Base-by-base conservation (phyloP, 2,329 filamentous ascomycete genomes). In the Verticillium zaregamsianum region DNA sequence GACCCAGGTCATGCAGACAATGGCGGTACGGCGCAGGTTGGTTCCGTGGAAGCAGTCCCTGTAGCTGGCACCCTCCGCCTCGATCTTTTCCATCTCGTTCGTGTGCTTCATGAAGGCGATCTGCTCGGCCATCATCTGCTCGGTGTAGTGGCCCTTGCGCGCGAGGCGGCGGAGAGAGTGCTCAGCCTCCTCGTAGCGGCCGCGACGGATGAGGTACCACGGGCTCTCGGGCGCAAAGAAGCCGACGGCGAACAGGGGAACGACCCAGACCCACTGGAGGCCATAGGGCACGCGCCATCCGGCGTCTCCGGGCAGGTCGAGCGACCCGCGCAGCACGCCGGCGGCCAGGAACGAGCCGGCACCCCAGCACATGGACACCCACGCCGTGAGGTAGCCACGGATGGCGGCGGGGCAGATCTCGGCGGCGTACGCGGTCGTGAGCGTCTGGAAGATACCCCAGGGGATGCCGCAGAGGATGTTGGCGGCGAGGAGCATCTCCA, bases 161-260 rank as follows among this genome's bases (percentile, higher is more conserved):
- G 81, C 76, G 3, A 58, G 57, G 73, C 8, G 1, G 69, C 69
- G 31, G 73, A 65, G 31, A 75, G 63, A 60, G 59, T 72, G 70
- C 61, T 80, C 69, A 2, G 80, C 77, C 55, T 79, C 68, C 1
- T 72, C 71, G 15, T 76, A 68, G 3, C 69, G 68, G 6, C 71
- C 72, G 59, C 76, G 77, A 1, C 79, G 75, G 0, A 84, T 69
- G 2, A 83, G 69, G 63, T 77, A 83, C 0, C 79, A 72, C 0
- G 82, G 82, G 11, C 77, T 81, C 63, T 85, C 82, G 0, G 82
- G 82, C 39, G 84, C 73, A 40, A 80, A 55, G 33, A 79, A 64
- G 0, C 74, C 71, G 3, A 68, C 70, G 3, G 76, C 61, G 37
- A 78, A 65, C 1, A 80, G 68, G 2, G 75, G 74, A 2, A 75